Evolutionary conservation across 202 grass and related monocot species (phyloP).

Genomic region (Elaeis oleifera): DNA sequence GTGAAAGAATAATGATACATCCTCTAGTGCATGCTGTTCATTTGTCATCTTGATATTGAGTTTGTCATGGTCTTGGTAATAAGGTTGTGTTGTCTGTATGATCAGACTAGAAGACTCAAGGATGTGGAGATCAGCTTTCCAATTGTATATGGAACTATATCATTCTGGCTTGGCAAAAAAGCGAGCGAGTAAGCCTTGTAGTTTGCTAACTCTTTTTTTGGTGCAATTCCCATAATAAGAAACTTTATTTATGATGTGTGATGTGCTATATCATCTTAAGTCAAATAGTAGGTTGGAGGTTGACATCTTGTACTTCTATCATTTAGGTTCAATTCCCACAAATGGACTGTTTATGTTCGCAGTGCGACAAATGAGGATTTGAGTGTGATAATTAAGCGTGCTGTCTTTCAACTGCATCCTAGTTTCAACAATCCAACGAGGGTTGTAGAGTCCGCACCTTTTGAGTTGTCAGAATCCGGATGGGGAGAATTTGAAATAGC

Average conservation of each 20-base stretch:
- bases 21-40: not conserved
- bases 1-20: no score
- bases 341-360: constrained; percentile 80
- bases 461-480: constrained; percentile 83
- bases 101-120: constrained; percentile 74
- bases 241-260: no score
- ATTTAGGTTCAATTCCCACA: constrained; percentile 84
- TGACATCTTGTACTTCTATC: not conserved
- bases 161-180: constrained; percentile 90
- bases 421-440: constrained; percentile 92
- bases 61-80: not conserved
- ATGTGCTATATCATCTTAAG: no score
- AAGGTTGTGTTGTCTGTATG: not conserved
- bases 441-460: constrained; percentile 70
- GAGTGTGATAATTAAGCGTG: constrained; percentile 71
- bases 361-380: constrained; percentile 84
- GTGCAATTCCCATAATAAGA: no score
- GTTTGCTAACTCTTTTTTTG: not conserved
- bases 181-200: constrained; percentile 66
- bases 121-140: constrained; percentile 90
- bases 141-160: constrained; percentile 80
- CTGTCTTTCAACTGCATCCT: constrained; percentile 90
- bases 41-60: constrained; percentile 2
- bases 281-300: no score
- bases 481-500: constrained; percentile 97